A percentile compares a stretch with the other conserved stretches of the same genome.
Conservation (phyloP, 2,329 filamentous ascomycete genomes). For the Penicillium olsonii region DNA sequence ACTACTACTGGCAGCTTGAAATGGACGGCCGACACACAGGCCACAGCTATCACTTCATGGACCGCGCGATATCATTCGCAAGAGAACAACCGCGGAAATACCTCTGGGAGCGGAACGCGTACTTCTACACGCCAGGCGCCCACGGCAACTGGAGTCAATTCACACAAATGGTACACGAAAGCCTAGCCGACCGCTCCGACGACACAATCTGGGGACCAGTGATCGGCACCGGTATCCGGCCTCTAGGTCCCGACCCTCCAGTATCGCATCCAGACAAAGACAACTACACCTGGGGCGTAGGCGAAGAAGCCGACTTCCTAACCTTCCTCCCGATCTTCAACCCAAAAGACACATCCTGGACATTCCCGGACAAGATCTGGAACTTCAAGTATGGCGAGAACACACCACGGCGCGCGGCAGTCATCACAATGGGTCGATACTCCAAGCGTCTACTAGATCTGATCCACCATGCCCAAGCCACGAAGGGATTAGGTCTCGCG, state of each 20-base stretch:
- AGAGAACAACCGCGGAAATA: conserved; percentile 67
- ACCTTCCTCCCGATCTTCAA: conserved; percentile 25
- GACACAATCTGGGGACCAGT: conserved; percentile 29
- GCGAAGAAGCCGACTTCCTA: conserved; percentile 26
- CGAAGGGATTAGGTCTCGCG: conserved; percentile 70
- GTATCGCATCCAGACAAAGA: conserved; percentile 19
- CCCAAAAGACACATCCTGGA: conserved; percentile 23
- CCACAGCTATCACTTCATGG: conserved; percentile 72
- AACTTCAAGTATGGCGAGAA: conserved; percentile 20
- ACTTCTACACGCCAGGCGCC: conserved; percentile 72
- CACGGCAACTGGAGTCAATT: conserved; percentile 76
- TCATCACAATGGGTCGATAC: conserved; percentile 27
- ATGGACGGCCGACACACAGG: conserved; percentile 68
- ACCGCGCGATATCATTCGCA: conserved; percentile 67
- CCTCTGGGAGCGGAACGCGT: conserved; percentile 75
- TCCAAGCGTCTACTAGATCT: conserved; percentile 21
- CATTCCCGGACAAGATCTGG: conserved; percentile 22
- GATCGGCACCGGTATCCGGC: conserved; percentile 21
- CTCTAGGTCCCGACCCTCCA: conserved; percentile 26
- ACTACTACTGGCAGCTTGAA: conserved; percentile 71
- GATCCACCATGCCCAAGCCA: conserved; percentile 72
- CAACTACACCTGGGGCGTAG: conserved; percentile 25
- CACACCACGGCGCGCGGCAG: conserved; percentile 21
- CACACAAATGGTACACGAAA: conserved; percentile 58
- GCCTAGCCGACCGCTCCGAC: conserved; percentile 15